Base-by-base conservation (phyloP, 1,139 yeast species). In the Yamadazyma dushanensis region DNA sequence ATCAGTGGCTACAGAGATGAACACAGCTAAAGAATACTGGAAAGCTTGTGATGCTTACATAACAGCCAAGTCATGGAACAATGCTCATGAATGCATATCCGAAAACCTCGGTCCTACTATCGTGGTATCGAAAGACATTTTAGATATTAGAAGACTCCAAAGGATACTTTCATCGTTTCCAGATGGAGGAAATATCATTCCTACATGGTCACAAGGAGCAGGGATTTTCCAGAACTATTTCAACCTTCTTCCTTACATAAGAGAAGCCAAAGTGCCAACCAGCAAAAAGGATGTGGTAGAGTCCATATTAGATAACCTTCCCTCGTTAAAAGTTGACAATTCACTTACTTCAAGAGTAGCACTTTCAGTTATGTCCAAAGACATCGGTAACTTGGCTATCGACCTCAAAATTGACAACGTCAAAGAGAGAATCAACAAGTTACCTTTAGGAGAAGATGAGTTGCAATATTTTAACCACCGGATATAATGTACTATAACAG, bases 101-200 rank as follows among this genome's bases (percentile, higher is more conserved):
- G 51, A 62, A 3, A 57, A 68, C 11, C 82, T 89, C 26, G 97
- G 92, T 0, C 97, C 97, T 8, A 50, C 58, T 30, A 70, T 79
- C 18, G 73, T 82, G 20, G 72, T 85, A 19, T 63, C 73, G 10
- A 63, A 71, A 38, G 61, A 68, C 7, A 54, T 60, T 4, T 50
- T 57, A 4, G 51, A 73, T 7, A 56, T 53, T 3, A 51, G 57
- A 17, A 47, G 49, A 11, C 59, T 87, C 10, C 50, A 58, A 10
- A 54, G 51, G 1, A 49, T 86, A 5, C 54, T 83, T 26, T 37
- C 55, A 1, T 46, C 60, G 46, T 75, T 84, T 54, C 80, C 83
- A 4, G 60, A 63, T 34, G 49, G 63, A 11, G 69, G 71, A 3
- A 46, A 49, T 11, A 56, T 63, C 3, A 65, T 78, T 11, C 56